phyloP scores from a whole-genome alignment of 2,329 filamentous ascomycete species.

The Fusarium poae region DNA sequence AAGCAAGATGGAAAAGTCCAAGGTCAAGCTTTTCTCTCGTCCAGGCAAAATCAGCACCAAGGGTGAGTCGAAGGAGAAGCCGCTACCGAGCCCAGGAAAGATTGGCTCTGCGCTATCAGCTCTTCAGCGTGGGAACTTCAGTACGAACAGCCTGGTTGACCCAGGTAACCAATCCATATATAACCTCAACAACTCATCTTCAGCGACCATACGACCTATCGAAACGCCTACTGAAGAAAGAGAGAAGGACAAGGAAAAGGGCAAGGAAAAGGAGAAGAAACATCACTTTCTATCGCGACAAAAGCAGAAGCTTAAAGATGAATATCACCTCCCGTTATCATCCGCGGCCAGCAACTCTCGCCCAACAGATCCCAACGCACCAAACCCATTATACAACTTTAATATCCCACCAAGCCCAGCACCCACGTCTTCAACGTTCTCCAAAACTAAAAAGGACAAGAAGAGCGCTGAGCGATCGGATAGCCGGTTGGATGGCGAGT shows the following conservation, averaged over 20 bases:
- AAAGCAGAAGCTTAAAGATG: conserved; percentile 83
- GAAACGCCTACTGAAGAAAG: conserved; percentile 64
- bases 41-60: conserved; percentile 81
- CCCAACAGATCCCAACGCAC: conserved; percentile 79
- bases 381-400: conserved; percentile 83
- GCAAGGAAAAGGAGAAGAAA: conserved; percentile 80
- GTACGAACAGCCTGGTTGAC: conserved; percentile 79
- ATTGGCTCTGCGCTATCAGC: conserved; percentile 75
- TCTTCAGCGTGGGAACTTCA: conserved; percentile 74
- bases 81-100: conserved; percentile 79
- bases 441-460: conserved; percentile 89
- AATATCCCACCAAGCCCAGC: conserved; percentile 79
- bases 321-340: conserved; percentile 78
- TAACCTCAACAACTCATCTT: conserved; percentile 79
- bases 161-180: conserved; percentile 74
- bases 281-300: conserved; percentile 84
- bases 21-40: conserved; percentile 85
- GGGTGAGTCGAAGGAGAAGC: conserved; percentile 74
- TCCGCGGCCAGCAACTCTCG: conserved; percentile 82
- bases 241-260: conserved; percentile 58
- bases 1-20: conserved; percentile 75
- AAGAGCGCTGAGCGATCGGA: conserved; percentile 77
- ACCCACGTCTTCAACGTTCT: conserved; percentile 74
- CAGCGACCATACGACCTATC: conserved; percentile 78
- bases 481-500: conserved; percentile 66